A percentile compares a stretch with the other conserved stretches of the same genome.
These are phyloP conservation scores for Ceriops tagal DNA, from an alignment of 345 rosid genomes.

Conservation along the genomic window DNA sequence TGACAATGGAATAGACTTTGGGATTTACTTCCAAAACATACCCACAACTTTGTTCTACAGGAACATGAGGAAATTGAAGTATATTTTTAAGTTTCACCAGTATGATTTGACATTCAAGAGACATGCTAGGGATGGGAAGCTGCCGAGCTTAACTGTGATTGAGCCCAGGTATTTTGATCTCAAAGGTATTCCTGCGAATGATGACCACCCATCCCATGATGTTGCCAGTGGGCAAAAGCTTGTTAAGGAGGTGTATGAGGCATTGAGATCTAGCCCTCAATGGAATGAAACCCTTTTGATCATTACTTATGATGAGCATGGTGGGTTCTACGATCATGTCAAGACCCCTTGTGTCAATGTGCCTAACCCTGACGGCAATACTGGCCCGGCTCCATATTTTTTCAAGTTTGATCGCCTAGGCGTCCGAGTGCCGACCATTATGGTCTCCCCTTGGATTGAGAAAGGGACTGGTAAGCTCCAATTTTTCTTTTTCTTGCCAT, in stretches of 20 bases:
- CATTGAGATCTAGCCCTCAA: conserved; percentile 81
- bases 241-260: conserved; percentile 83
- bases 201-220: conserved; percentile 95
- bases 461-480: conserved; percentile 73
- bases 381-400: conserved; percentile 86
- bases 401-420: conserved; percentile 94
- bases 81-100: conserved; percentile 61
- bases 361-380: conserved; percentile 88
- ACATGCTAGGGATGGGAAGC: conserved; percentile 68
- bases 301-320: conserved; percentile 93
- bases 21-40: conserved; percentile 73
- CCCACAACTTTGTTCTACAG: conserved; percentile 83
- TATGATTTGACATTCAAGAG: conserved; percentile 56
- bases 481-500: neutral
- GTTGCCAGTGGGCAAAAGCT: conserved; percentile 79
- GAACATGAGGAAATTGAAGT: conserved; percentile 81
- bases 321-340: conserved; percentile 94
- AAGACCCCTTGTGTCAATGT: conserved; percentile 67
- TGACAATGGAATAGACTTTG: conserved; percentile 58
- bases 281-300: conserved; percentile 88
- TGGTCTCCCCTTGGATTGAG: conserved; percentile 96
- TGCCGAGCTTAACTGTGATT: conserved; percentile 71
- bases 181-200: conserved; percentile 65
- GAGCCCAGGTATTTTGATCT: conserved; percentile 91
- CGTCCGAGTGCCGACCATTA: conserved; percentile 84